Evolutionary conservation across 2,329 filamentous ascomycete genomes (phyloP).

Genomic region (Apiospora koreana): DNA sequence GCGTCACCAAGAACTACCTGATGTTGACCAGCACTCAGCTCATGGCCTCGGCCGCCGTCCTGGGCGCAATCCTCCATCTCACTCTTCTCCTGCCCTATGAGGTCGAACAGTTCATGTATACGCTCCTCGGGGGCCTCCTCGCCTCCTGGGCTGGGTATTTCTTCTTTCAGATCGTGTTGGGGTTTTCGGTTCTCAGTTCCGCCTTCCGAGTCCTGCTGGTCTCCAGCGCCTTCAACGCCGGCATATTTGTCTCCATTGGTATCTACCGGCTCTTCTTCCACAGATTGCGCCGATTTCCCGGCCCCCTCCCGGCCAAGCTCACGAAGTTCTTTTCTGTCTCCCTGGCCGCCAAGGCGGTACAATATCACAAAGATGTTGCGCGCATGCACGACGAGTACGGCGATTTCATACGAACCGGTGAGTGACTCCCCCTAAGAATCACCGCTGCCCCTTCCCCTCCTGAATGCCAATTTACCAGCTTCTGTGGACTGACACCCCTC

Average conservation of each 20-base stretch:
- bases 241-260: slow-evolving; percentile 32
- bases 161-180: not conserved
- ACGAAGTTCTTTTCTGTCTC: slow-evolving; percentile 46
- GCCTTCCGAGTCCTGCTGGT: not conserved
- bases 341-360: slow-evolving; percentile 52
- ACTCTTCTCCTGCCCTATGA: not conserved
- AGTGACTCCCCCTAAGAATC: not conserved
- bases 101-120: slow-evolving; percentile 11
- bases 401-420: slow-evolving; percentile 28
- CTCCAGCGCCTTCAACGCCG: slow-evolving; percentile 13
- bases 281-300: slow-evolving; percentile 41
- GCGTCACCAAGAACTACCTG: not conserved
- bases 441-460: too few species aligned
- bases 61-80: slow-evolving; percentile 1
- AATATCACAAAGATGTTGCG: slow-evolving; percentile 51
- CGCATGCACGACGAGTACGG: slow-evolving; percentile 57
- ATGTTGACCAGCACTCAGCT: not conserved
- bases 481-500: not conserved
- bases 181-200: not conserved
- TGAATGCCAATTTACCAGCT: not conserved
- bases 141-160: not conserved
- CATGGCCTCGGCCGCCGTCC: not conserved
- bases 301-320: slow-evolving; percentile 41
- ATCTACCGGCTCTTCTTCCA: slow-evolving; percentile 40
- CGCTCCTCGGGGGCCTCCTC: not conserved